Conservation (phyloP, 768 basidiomycete genomes). For the Infundibulicybe gibba region DNA sequence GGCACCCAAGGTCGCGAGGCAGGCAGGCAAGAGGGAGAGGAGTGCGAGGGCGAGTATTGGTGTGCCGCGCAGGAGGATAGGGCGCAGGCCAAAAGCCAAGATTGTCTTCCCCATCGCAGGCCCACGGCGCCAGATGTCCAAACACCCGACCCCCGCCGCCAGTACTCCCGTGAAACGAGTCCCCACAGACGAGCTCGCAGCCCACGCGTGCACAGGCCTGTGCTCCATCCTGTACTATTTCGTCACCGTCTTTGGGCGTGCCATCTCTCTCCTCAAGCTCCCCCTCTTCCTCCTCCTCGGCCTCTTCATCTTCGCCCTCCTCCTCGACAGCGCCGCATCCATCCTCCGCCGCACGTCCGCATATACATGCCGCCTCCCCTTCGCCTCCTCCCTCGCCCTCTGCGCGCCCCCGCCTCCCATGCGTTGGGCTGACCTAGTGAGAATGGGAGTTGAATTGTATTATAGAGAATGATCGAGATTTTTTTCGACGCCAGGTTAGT, state of each 20-base stretch:
- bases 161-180: conserved; percentile 1
- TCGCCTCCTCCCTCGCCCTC: too few species aligned
- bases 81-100: too few species aligned
- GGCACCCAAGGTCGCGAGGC: too few species aligned
- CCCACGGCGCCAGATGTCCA: conserved; percentile 4
- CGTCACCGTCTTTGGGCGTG: conserved; percentile 42
- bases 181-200: conserved; percentile 18
- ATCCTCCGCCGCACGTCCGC: conserved; percentile 44
- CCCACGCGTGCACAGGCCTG: conserved; percentile 24
- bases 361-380: conserved; percentile 60
- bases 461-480: too few species aligned
- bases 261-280: conserved; percentile 45
- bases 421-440: conserved; percentile 59
- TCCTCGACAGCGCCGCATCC: conserved; percentile 33
- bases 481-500: too few species aligned
- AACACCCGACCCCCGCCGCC: neutral
- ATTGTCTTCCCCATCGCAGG: too few species aligned
- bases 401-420: conserved; percentile 65
- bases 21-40: too few species aligned
- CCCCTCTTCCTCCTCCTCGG: conserved; percentile 56
- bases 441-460: too few species aligned
- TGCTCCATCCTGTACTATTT: conserved; percentile 32
- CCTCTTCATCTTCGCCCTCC: conserved; percentile 44
- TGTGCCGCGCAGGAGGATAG: too few species aligned
- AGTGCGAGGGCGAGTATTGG: too few species aligned